Evolutionary conservation across 2,329 filamentous ascomycete species (phyloP).

Genomic region (Aspergillus texensis): DNA sequence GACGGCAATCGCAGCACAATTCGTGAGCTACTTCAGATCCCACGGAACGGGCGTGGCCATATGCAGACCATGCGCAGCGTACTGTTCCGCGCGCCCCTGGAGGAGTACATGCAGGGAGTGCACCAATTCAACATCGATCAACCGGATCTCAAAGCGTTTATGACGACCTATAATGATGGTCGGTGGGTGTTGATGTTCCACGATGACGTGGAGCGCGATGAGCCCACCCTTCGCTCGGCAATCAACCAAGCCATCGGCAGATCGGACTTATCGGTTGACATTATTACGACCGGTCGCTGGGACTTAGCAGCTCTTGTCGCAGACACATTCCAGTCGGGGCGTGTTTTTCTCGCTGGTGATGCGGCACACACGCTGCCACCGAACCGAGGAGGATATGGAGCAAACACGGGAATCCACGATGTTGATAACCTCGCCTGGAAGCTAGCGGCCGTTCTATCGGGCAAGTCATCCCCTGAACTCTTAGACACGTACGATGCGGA

Average conservation of each 20-base stretch:
- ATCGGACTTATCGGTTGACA: constrained; percentile 30
- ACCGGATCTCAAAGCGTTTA: constrained; percentile 22
- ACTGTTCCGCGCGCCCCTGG: constrained; percentile 22
- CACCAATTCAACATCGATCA: constrained; percentile 26
- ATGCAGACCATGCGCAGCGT: constrained; percentile 29
- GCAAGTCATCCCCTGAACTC: constrained; percentile 24
- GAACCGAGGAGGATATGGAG: constrained; percentile 33
- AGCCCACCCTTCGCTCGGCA: constrained; percentile 21
- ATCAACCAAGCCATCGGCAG: constrained; percentile 35
- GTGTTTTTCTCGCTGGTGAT: constrained; percentile 38
- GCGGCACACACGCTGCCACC: constrained; percentile 35
- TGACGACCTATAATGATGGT: constrained; percentile 27
- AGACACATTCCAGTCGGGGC: constrained; percentile 27
- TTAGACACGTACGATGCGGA: constrained; percentile 46
- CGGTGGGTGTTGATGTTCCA: constrained; percentile 30
- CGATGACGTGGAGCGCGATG: constrained; percentile 25
- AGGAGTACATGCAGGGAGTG: constrained; percentile 21
- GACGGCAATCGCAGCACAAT: constrained; percentile 35
- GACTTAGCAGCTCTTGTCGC: constrained; percentile 33
- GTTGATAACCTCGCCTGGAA: constrained; percentile 50
- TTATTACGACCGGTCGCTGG: constrained; percentile 40
- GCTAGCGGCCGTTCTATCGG: constrained; percentile 36
- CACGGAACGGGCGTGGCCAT: constrained; percentile 22
- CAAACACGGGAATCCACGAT: constrained; percentile 43
- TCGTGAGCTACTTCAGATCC: constrained; percentile 23